phyloP scores from a whole-genome alignment of 1,284 basidiomycete genomes.

The Fomitopsis palustris region DNA sequence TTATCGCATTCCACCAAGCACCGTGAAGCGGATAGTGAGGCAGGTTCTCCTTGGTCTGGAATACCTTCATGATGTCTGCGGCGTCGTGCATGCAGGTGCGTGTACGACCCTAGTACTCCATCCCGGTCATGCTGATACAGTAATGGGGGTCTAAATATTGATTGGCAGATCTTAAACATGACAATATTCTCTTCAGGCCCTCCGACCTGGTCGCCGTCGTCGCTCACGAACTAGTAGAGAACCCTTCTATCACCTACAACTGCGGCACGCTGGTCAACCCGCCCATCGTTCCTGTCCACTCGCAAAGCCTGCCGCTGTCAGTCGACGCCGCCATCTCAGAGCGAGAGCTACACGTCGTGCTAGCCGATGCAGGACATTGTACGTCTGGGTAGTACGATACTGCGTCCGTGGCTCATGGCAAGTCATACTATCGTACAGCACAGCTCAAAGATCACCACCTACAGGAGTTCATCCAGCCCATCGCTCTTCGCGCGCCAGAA shows the following conservation, averaged over 20 bases:
- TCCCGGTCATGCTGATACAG: too few relatives aligned
- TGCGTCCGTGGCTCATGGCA: too few relatives aligned
- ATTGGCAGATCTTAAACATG: constrained; percentile 40
- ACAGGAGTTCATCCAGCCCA: constrained; percentile 27
- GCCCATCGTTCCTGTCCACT: constrained; percentile 8
- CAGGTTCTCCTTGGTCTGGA: constrained; percentile 45
- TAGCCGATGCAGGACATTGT: constrained; percentile 1
- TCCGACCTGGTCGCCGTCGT: constrained; percentile 8
- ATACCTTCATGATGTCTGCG: constrained; percentile 44
- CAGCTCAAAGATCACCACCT: constrained; percentile 11
- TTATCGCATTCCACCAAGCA: constrained; percentile 37
- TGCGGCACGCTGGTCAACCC: constrained; percentile 5
- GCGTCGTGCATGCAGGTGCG: constrained; percentile 31
- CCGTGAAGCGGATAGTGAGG: constrained; percentile 42
- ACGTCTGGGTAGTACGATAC: background rate
- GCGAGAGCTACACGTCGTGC: constrained; percentile 3
- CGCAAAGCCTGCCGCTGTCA: constrained; percentile 7
- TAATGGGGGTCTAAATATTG: background rate
- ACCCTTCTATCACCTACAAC: constrained; percentile 11
- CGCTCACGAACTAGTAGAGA: constrained; percentile 8
- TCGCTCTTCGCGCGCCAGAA: constrained; percentile 34
- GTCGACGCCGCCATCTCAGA: constrained; percentile 3
- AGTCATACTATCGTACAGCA: constrained; percentile 3
- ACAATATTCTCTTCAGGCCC: constrained; percentile 39
- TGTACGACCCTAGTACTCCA: too few relatives aligned